A percentile compares a stretch with the other conserved stretches of the same genome.
These are phyloP conservation scores for Phoma sp. DNA, from an alignment of 2,329 filamentous ascomycete species.

Conservation along the genomic window DNA sequence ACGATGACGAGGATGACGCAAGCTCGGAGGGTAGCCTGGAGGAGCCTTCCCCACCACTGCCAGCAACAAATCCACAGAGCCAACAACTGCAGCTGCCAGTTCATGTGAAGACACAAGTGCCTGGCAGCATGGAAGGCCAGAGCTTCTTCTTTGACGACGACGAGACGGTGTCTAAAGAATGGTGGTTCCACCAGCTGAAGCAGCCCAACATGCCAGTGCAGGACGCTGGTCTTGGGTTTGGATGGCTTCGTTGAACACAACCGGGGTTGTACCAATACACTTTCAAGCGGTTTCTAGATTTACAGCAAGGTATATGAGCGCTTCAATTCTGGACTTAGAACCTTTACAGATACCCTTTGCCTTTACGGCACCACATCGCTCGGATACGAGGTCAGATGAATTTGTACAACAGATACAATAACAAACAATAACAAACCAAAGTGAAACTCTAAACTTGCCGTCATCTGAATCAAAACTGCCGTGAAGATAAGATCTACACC, in stretches of 20 bases:
- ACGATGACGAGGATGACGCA: slow-evolving; percentile 59
- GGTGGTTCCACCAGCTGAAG: slow-evolving; percentile 52
- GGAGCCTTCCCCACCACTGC: slow-evolving; percentile 44
- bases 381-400: slow-evolving; percentile 34
- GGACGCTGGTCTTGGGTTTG: slow-evolving; percentile 48
- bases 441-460: not conserved
- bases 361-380: slow-evolving; percentile 37
- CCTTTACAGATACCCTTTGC: slow-evolving; percentile 40
- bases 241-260: slow-evolving; percentile 41
- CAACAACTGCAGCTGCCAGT: slow-evolving; percentile 35
- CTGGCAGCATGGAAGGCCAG: slow-evolving; percentile 49
- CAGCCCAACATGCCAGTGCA: slow-evolving; percentile 48
- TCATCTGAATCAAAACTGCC: not conserved
- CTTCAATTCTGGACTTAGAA: slow-evolving; percentile 21
- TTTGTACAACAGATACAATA: slow-evolving; percentile 5
- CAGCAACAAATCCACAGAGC: slow-evolving; percentile 25
- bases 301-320: slow-evolving; percentile 43
- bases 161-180: slow-evolving; percentile 48
- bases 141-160: slow-evolving; percentile 53
- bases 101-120: slow-evolving; percentile 35
- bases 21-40: slow-evolving; percentile 54
- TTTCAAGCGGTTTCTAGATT: slow-evolving; percentile 25
- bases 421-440: slow-evolving; percentile 3
- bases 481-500: slow-evolving; percentile 1
- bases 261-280: slow-evolving; percentile 16